phyloP scores from a whole-genome alignment of 305 asterid species.

The Euphrasia arctica region DNA sequence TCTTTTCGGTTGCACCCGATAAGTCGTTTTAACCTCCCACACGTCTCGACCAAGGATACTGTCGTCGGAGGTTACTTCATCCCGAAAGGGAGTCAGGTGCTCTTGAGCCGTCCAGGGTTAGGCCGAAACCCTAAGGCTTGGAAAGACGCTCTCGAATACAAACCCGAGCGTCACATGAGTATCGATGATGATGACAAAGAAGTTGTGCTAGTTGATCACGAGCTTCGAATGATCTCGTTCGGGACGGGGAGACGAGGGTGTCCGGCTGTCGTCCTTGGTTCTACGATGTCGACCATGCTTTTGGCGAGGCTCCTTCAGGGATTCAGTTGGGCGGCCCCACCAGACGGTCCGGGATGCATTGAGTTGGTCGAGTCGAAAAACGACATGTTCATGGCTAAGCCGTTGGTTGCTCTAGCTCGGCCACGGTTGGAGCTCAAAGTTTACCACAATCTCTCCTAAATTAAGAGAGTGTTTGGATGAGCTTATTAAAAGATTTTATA shows the following conservation, averaged over 20 bases:
- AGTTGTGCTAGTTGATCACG: constrained; percentile 14
- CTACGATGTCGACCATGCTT: constrained; percentile 13
- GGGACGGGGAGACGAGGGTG: constrained; percentile 30
- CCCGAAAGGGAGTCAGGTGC: constrained; percentile 29
- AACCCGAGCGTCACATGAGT: constrained; percentile 23
- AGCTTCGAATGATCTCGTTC: constrained; percentile 23
- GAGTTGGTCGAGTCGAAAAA: constrained; percentile 17
- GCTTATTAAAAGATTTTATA: no score
- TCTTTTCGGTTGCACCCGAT: constrained; percentile 29
- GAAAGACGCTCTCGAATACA: constrained; percentile 25
- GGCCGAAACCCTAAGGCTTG: constrained; percentile 31
- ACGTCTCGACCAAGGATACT: constrained; percentile 2
- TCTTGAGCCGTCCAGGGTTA: constrained; percentile 23
- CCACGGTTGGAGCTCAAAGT: not conserved
- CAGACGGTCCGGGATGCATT: not conserved
- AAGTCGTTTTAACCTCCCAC: constrained; percentile 19
- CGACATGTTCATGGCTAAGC: not conserved
- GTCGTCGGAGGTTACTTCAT: constrained; percentile 27
- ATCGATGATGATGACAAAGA: not conserved
- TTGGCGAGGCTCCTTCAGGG: no score
- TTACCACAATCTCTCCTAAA: not conserved
- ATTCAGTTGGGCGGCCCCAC: constrained; percentile 14
- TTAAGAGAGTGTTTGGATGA: no score
- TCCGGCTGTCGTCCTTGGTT: constrained; percentile 24
- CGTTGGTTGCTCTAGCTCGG: not conserved